Base-by-base conservation (phyloP, 78 protist genomes). In the Speleostelium caveatum region DNA sequence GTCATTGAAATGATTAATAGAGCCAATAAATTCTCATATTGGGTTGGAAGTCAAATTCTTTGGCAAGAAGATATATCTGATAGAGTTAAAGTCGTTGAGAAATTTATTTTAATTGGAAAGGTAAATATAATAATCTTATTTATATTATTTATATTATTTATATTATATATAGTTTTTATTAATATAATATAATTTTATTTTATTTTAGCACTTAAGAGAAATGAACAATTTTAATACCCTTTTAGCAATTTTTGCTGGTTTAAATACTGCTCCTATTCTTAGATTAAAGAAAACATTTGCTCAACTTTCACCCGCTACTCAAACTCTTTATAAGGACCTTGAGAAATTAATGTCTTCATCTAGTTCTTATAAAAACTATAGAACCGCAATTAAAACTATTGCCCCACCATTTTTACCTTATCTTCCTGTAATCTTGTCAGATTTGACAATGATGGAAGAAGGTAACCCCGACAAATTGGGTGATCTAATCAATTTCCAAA, bases 381-480 rank as follows among this genome's bases (percentile, higher is more conserved):
- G 95, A 53, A 22, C 38, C 0, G 68, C 49, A 21, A 21, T 69
- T 22, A 88, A 88, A 53, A 33, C 53, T 22, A 41, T 60, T 8
- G 38, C 61, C 12, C 36, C 67, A 8, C 94, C 94, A 30, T 26
- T 28, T 21, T 38, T 88, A 26, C 94, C 93, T 22, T 87, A 87
- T 45, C 33, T 87, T 28, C 89, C 91, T 7, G 79, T 83, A 17
- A 83, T 83, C 33, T 32, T 93, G 39, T 87, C 96, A 3, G 96
- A 93, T 67, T 33, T 93, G 2, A 93, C 96, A 0, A 85, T 93
- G 60, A 93, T 86, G 86, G 96, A 93, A 14, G 96, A 93, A 36
- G 95, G 95, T 63, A 93, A 93, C 17, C 96, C 96, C 2, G 96
- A 93, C 79, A 93, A 69, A 69, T 75, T 86, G 1, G 55, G 59